A percentile compares a stretch with the other conserved stretches of the same genome.
These are phyloP conservation scores for Aspergillus awamori DNA, from an alignment of 2,329 filamentous ascomycete species.

Conservation along the genomic window DNA sequence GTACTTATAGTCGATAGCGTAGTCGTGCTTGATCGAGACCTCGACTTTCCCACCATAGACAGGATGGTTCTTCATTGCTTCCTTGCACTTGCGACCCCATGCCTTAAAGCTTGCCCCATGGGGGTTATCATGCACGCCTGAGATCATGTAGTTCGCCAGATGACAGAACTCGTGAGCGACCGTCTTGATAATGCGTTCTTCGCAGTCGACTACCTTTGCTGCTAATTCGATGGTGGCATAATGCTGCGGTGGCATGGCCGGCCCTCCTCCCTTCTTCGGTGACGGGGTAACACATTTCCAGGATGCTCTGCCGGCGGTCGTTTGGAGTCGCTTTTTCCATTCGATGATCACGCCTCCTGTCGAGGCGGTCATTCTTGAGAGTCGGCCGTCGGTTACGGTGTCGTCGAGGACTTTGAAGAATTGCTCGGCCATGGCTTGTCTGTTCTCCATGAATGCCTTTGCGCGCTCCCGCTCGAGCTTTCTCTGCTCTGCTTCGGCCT, in stretches of 20 bases:
- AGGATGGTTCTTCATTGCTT: constrained; percentile 42
- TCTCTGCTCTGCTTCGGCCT: constrained; percentile 40
- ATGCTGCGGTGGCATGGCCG: constrained; percentile 47
- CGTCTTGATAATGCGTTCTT: constrained; percentile 79
- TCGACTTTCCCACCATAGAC: constrained; percentile 65
- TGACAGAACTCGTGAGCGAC: constrained; percentile 98
- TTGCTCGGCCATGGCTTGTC: constrained; percentile 54
- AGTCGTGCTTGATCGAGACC: constrained; percentile 88
- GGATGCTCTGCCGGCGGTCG: constrained; percentile 67
- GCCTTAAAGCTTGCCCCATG: constrained; percentile 83
- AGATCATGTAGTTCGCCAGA: constrained; percentile 87
- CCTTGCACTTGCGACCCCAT: constrained; percentile 57
- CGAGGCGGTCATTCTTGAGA: constrained; percentile 51
- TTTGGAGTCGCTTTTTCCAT: constrained; percentile 66
- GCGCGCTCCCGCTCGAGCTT: constrained; percentile 36
- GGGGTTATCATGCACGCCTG: constrained; percentile 71
- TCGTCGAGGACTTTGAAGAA: constrained; percentile 62
- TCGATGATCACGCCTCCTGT: constrained; percentile 62
- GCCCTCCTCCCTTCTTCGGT: background rate
- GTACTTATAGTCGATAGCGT: constrained; percentile 91
- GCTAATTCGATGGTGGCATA: constrained; percentile 83
- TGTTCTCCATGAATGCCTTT: constrained; percentile 58
- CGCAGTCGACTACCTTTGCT: constrained; percentile 80
- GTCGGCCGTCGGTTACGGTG: constrained; percentile 52
- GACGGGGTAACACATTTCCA: constrained; percentile 54